phyloP scores from a whole-genome alignment of 1,139 yeast species.

The Ogataea hybrid region DNA sequence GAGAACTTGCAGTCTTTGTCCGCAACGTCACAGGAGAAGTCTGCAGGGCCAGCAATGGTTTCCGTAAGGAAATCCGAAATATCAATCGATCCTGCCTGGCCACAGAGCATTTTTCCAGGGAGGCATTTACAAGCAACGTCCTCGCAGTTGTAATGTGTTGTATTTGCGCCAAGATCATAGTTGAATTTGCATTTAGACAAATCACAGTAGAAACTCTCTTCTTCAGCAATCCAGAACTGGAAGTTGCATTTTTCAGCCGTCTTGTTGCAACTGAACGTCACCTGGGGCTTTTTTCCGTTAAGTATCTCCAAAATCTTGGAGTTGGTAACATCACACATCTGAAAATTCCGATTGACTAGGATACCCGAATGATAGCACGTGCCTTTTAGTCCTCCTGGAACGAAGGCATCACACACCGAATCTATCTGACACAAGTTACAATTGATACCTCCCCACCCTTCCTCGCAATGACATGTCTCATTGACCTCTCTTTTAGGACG shows the following conservation, averaged over 20 bases:
- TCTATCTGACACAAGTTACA: conserved; percentile 81
- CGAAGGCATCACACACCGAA: conserved; percentile 73
- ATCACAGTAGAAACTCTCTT: conserved; percentile 88
- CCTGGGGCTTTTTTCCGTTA: conserved; percentile 83
- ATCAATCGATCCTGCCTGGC: conserved; percentile 90
- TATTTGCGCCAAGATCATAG: conserved; percentile 58
- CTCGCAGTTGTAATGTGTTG: conserved; percentile 77
- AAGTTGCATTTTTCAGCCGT: conserved; percentile 71
- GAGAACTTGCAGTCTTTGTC: conserved; percentile 69
- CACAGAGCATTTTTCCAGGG: conserved; percentile 92
- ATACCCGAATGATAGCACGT: conserved; percentile 91
- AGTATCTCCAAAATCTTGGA: conserved; percentile 77
- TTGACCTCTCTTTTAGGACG: conserved; percentile 58
- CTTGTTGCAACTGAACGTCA: conserved; percentile 82
- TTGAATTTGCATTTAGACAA: conserved; percentile 67
- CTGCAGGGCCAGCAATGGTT: conserved; percentile 92
- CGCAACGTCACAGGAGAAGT: conserved; percentile 72
- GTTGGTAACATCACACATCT: conserved; percentile 94
- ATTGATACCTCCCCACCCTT: conserved; percentile 93
- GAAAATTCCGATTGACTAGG: conserved; percentile 75
- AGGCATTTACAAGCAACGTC: conserved; percentile 79
- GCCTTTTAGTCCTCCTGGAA: conserved; percentile 86
- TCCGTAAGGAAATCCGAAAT: conserved; percentile 89
- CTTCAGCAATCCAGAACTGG: conserved; percentile 93
- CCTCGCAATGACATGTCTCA: conserved; percentile 62